Evolutionary conservation across 2,329 filamentous ascomycete genomes (phyloP), one percentile per base, ranked within the genome.

Genomic region (Myriosclerotinia curreyana): DNA sequence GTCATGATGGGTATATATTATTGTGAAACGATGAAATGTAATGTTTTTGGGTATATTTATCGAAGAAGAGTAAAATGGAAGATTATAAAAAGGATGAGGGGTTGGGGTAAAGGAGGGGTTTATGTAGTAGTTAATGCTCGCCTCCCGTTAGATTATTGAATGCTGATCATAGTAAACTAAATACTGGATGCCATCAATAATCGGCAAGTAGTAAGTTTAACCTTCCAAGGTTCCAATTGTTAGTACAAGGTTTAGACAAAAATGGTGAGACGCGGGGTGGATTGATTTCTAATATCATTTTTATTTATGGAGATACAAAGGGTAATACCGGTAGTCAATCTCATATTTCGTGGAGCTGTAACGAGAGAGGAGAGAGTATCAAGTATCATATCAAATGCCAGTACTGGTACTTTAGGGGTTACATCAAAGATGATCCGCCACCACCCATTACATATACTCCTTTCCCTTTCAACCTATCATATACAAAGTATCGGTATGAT

Each of bases 1-100:
- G 69, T 68, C 72, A 74, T 74, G 36, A 60, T 69, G 44, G n/a
- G 14, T 44, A 20, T 44, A 20, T 56, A 22, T 17, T 53, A 5
- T 40, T 61, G 25, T 8, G 17, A 56, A 5, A 8, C 31, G 20
- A 31, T 51, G 38, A 52, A 22, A 42, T 34, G 5, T 53, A 31
- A 20, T 9, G 1, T 25, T 36, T 14, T 60, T 14, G 36, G 11
- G 34, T 56, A 38, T 31, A n/a, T 15, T 31, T 46, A 14, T 42
- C 6, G 25, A 28, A 14, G 34, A 11, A 49, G 34, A 22, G 42
- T n/a, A 25, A 12, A 31, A 3, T 38, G 25, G 11, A 9, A 36
- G 40, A 56, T 7, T 5, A 25, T 25, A 15, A 14, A 17, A 44
- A n/a, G n/a, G 42, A 20, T 48, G 56, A 60, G 56, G 56, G 60